Evolutionary conservation across 2,329 filamentous ascomycete genomes (phyloP), one percentile per base, ranked within the genome.

Genomic region (Colletotrichum sp.): DNA sequence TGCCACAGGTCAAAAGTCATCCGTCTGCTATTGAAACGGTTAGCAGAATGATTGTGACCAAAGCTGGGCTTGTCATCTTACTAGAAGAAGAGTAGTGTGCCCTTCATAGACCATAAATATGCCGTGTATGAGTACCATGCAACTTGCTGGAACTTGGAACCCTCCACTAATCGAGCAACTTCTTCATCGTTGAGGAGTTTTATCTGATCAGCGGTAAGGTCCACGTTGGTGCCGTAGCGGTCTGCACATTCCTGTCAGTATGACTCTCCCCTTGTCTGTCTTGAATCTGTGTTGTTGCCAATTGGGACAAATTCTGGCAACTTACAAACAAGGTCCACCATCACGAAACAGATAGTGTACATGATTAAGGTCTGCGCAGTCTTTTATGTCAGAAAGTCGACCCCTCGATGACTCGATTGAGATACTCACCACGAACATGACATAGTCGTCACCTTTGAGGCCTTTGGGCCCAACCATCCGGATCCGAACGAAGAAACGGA

Each of bases 81-180:
- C 72, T 75, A 83, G 73, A 83, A 83, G 7, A 78, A 81, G 5
- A 83, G 36, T 78, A 83, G 77, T 0, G 79, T 82, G 6, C 80
- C 81, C 49, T 83, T 83, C 4, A 83, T 77, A 6, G 75, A 82
- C 84, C 84, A 87, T 9, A 86, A 81, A 0, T 86, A 80, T 0
- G 81, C 80, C 0, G 84, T 83, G 55, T 86, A 86, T 8, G 80
- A 80, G 32, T 86, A 87, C 86, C 86, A 87, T 0, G 85, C 86
- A 0, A 82, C 72, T 13, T 87, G 78, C 64, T 87, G 79, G 7
- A 85, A 78, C 24, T 85, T 85, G 0, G 83, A 86, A 2, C 85
- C 85, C n/a, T 79, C 71, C 0, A 71, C 74, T 18, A 84, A 79
- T 4, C 82, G 79, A 3, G 72, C 57, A 6, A 85, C 78, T 8